Evolutionary conservation across 2,329 filamentous ascomycete genomes (phyloP).

Genomic region (Aspergillus glaucus): DNA sequence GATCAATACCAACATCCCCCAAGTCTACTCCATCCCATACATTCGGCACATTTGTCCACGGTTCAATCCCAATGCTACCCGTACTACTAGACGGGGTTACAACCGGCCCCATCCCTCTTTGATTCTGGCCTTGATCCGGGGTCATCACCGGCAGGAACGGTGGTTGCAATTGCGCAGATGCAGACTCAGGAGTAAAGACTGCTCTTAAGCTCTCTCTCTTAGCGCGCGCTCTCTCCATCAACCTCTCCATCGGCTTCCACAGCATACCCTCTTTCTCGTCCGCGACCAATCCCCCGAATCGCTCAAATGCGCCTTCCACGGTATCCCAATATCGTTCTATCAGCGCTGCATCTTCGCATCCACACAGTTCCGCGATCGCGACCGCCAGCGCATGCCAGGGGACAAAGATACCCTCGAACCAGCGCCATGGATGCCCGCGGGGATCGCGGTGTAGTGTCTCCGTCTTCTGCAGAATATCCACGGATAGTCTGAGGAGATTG

Average conservation of each 20-base stretch:
- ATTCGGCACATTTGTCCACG: constrained; percentile 10
- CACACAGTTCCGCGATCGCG: constrained; percentile 26
- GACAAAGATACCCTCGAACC: constrained; percentile 23
- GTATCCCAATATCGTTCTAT: constrained; percentile 20
- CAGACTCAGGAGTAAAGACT: neutral
- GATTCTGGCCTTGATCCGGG: too few relatives aligned
- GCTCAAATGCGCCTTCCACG: constrained; percentile 18
- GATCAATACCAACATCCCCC: constrained; percentile 2
- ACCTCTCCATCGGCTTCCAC: constrained; percentile 25
- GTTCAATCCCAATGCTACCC: neutral
- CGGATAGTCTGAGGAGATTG: constrained; percentile 19
- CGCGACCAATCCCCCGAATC: constrained; percentile 17
- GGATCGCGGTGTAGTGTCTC: constrained; percentile 17
- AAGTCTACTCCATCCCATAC: constrained; percentile 23
- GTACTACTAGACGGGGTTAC: neutral
- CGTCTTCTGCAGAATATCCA: constrained; percentile 16
- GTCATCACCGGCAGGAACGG: neutral
- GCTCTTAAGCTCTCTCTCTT: constrained; percentile 8
- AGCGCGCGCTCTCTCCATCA: constrained; percentile 20
- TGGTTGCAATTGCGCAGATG: neutral
- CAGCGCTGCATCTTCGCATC: constrained; percentile 19
- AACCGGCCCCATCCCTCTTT: too few relatives aligned
- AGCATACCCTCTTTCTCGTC: constrained; percentile 24
- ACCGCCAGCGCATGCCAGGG: constrained; percentile 29
- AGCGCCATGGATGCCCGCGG: constrained; percentile 17